These are phyloP conservation scores for Sporothrix variecibatus DNA, from an alignment of 2,329 filamentous ascomycete species.

Conservation along the genomic window DNA sequence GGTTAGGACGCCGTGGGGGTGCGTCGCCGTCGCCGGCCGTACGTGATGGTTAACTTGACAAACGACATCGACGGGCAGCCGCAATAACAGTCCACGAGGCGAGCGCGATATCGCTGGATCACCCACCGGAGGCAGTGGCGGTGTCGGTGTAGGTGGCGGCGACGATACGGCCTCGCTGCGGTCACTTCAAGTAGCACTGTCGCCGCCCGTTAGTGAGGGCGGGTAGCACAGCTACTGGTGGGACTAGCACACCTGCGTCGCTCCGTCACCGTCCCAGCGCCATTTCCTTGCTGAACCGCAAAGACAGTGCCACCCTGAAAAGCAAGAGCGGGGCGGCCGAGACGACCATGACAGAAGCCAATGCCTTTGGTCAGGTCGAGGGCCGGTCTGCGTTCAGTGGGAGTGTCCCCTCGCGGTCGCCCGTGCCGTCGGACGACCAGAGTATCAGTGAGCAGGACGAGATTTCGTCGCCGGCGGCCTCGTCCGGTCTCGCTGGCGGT, in stretches of 20 bases:
- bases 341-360: constrained; percentile 60
- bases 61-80: constrained; percentile 27
- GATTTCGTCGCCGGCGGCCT: constrained; percentile 37
- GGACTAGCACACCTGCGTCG: not conserved
- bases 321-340: constrained; percentile 59
- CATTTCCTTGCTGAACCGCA: constrained; percentile 59
- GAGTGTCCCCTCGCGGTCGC: constrained; percentile 33
- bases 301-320: constrained; percentile 43
- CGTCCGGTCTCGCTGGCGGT: constrained; percentile 34
- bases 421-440: constrained; percentile 29
- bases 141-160: constrained; percentile 9
- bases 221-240: not conserved
- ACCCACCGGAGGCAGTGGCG: constrained; percentile 30
- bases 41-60: constrained; percentile 25
- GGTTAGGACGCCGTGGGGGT: constrained; percentile 43
- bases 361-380: constrained; percentile 62
- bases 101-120: constrained; percentile 31
- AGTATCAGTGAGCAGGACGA: constrained; percentile 30
- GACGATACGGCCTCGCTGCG: constrained; percentile 30
- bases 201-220: constrained; percentile 31
- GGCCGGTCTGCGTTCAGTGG: constrained; percentile 51
- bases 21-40: constrained; percentile 41
- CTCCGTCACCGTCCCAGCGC: constrained; percentile 63
- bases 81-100: constrained; percentile 35
- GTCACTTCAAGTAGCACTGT: constrained; percentile 42